Evolutionary conservation across 495 filamentous ascomycete genomes (phyloP), one percentile per base, ranked within the genome.

Genomic region (Ascobolus immersus): DNA sequence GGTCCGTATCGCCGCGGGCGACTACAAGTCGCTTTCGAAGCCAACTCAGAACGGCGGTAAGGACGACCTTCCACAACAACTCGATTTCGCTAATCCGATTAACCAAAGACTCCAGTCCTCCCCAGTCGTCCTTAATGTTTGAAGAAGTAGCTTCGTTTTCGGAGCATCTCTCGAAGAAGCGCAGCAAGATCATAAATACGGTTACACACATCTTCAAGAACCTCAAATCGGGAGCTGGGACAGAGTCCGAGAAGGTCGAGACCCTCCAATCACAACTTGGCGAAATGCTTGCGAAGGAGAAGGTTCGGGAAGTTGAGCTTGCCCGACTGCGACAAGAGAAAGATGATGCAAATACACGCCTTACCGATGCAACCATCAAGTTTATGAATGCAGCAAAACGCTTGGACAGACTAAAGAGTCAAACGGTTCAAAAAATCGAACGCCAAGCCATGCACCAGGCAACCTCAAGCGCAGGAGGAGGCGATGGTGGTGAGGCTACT

Each of bases 301-400:
- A 94, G 48, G 69, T 68, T 23, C 67, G 77, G 38, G 61, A 72
- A 9, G 58, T 69, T 8, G 74, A 86, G 43, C 54, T 90, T 29
- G 79, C 86, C 37, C 67, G 71, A 34, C 58, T 79, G 2, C 59
- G 70, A 21, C 55, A 68, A 6, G 81, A 93, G 41, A 82, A 86
- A 42, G 71, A 90, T 31, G 68, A 76, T 40, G 60, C 89, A 9
- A 75, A 73, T 28, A 75, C 80, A 31, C 72, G 79, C 32, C 58
- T 92, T 8, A 79, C 91, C 39, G 67, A 61, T 33, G 84, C 86
- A 3, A 84, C 79, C 3, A 56, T 84, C 23, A 71, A 86, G 34
- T 92, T 89, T 42, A 77, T 93, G 65, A 72, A 81, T 38, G 86
- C 86, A 3, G 86, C 94, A 47, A 84, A 84, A 55, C 79, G 77